Conservation (phyloP, 2,329 filamentous ascomycete genomes). For the Torrubiella hemipterigena region DNA sequence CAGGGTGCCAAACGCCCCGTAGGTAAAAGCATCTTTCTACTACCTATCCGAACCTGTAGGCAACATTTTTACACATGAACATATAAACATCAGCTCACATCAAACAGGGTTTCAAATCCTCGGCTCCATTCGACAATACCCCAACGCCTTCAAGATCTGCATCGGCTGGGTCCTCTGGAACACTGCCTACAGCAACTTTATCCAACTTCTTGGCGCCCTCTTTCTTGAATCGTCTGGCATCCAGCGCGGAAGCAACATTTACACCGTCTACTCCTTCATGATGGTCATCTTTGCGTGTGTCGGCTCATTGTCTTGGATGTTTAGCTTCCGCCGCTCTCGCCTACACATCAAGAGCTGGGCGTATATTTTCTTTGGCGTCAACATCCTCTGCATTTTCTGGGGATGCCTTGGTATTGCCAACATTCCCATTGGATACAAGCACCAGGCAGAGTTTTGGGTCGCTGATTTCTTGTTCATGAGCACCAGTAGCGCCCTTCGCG, state of each 20-base stretch:
- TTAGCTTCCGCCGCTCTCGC: slow-evolving; percentile 4
- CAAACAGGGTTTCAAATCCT: slow-evolving; percentile 8
- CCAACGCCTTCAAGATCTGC: slow-evolving; percentile 12
- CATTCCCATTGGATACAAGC: slow-evolving; percentile 9
- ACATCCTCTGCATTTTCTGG: slow-evolving; percentile 10
- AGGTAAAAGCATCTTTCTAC: slow-evolving; percentile 7
- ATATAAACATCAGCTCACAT: neutral
- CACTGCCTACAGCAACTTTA: slow-evolving; percentile 10
- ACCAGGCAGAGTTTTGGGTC: slow-evolving; percentile 10
- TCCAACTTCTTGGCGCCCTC: slow-evolving; percentile 8
- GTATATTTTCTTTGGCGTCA: slow-evolving; percentile 9
- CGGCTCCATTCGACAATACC: slow-evolving; percentile 9
- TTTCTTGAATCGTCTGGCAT: slow-evolving; percentile 10
- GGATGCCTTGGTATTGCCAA: slow-evolving; percentile 9
- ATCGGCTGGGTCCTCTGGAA: slow-evolving; percentile 11
- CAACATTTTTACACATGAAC: too few relatives aligned
- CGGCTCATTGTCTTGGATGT: slow-evolving; percentile 9
- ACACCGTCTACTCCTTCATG: slow-evolving; percentile 10
- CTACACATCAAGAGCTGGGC: slow-evolving; percentile 10
- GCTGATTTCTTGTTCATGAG: slow-evolving; percentile 9
- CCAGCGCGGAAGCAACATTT: slow-evolving; percentile 8
- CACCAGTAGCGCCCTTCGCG: slow-evolving; percentile 10
- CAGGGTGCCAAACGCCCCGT: slow-evolving; percentile 7
- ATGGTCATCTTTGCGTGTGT: slow-evolving; percentile 9
- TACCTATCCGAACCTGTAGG: slow-evolving; percentile 10